Conservation (phyloP, 1,284 basidiomycete genomes). For the Sanguinoderma infundibulare region DNA sequence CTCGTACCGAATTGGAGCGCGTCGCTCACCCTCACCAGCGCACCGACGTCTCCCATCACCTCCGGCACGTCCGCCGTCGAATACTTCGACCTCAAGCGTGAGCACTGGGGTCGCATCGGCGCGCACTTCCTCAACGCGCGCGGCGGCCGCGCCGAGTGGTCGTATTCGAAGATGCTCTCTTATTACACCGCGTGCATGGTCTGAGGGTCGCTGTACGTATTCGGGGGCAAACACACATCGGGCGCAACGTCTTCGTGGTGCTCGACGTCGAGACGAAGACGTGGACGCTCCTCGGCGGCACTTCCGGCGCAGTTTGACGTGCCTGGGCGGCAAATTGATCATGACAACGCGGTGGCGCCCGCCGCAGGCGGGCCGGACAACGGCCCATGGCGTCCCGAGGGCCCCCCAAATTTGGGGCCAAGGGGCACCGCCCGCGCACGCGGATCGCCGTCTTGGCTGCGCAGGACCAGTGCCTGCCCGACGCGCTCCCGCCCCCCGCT, state of each 20-base stretch:
- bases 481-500: no score
- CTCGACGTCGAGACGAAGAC: constrained; percentile 29
- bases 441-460: no score
- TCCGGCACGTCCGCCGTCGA: constrained; percentile 42
- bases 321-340: no score
- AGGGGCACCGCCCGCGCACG: no score
- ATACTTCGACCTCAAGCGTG: constrained; percentile 38
- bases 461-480: no score
- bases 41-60: constrained; percentile 54
- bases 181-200: constrained; percentile 37
- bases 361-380: no score
- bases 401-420: no score
- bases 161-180: constrained; percentile 23
- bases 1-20: constrained; percentile 74
- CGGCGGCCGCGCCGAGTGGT: constrained; percentile 31
- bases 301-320: constrained; percentile 17
- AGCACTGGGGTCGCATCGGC: constrained; percentile 35
- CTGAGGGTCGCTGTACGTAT: constrained; percentile 32
- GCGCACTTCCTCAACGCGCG: constrained; percentile 31
- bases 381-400: no score
- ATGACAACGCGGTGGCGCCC: no score
- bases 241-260: constrained; percentile 30
- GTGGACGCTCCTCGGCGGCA: constrained; percentile 22
- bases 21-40: constrained; percentile 70
- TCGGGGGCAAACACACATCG: constrained; percentile 29